A percentile compares a stretch with the other conserved stretches of the same genome.
phyloP scores from a whole-genome alignment of 1,139 yeast species.

The Yarrowia galli region DNA sequence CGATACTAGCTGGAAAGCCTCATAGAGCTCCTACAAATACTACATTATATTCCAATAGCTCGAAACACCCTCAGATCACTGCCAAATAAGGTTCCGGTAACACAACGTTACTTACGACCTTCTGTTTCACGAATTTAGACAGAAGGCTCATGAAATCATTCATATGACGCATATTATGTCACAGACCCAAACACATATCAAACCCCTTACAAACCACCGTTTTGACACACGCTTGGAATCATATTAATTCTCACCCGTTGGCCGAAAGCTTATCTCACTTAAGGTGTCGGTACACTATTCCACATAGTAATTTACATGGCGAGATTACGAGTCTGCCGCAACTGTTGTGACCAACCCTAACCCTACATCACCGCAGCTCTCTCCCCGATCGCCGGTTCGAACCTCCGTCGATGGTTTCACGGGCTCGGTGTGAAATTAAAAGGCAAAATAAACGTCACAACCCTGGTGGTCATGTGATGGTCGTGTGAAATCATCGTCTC shows the following conservation, averaged over 20 bases:
- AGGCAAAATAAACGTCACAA: conserved; percentile 4
- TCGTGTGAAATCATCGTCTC: not conserved
- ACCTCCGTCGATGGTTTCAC: not conserved
- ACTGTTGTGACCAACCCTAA: not conserved
- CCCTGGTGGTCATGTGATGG: conserved; percentile 16
- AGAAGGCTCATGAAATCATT: not conserved
- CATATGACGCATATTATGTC: not conserved
- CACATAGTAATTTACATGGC: no score
- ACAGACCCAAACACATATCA: not conserved
- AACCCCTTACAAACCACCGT: not conserved
- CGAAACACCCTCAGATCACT: no score
- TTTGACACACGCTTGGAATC: not conserved
- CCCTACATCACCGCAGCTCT: not conserved
- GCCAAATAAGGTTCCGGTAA: no score
- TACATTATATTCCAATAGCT: no score
- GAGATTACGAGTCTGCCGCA: not conserved
- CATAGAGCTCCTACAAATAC: no score
- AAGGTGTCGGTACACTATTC: conserved; percentile 3
- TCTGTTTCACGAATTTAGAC: not conserved
- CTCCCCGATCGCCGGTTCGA: conserved; percentile 9
- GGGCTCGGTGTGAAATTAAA: not conserved
- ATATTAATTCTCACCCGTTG: not conserved
- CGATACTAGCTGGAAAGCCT: no score
- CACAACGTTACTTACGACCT: no score
- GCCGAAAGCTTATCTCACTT: not conserved